phyloP scores from a whole-genome alignment of 495 filamentous ascomycete species.

The Sphaerosporella brunnea region DNA sequence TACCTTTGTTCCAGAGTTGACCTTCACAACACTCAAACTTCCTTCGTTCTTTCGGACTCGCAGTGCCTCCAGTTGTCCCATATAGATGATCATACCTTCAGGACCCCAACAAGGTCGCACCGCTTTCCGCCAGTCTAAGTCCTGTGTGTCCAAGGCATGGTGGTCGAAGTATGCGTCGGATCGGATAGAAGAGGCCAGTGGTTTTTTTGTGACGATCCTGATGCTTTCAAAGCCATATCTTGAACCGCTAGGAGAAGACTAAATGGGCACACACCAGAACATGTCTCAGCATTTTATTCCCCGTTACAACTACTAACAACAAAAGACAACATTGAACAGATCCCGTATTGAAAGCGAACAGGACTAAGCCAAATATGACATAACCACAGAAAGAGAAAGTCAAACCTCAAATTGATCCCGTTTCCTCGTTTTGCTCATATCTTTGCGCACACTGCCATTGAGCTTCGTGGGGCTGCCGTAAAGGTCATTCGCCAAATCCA shows the following conservation, averaged over 20 bases:
- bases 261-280: slow-evolving; percentile 1
- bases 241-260: not conserved
- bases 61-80: slow-evolving; percentile 20
- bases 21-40: slow-evolving; percentile 15
- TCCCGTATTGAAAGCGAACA: slow-evolving; percentile 7
- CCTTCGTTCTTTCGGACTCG: slow-evolving; percentile 13
- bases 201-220: not conserved
- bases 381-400: slow-evolving; percentile 26
- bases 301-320: slow-evolving; percentile 19
- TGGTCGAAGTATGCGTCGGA: slow-evolving; percentile 3
- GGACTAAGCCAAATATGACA: slow-evolving; percentile 24
- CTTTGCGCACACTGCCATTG: slow-evolving; percentile 28
- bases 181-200: not conserved
- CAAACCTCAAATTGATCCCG: slow-evolving; percentile 59
- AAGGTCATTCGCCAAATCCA: slow-evolving; percentile 25
- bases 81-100: slow-evolving; percentile 52
- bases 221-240: not conserved
- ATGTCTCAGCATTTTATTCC: slow-evolving; percentile 7
- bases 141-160: not conserved
- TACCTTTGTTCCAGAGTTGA: slow-evolving; percentile 19
- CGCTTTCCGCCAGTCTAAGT: slow-evolving; percentile 1
- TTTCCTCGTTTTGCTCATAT: slow-evolving; percentile 35
- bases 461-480: slow-evolving; percentile 15
- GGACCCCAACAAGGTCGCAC: slow-evolving; percentile 52
- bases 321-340: slow-evolving; percentile 22